Conservation (phyloP, 352 stramenopile species). For the Achlya hypogyna region DNA sequence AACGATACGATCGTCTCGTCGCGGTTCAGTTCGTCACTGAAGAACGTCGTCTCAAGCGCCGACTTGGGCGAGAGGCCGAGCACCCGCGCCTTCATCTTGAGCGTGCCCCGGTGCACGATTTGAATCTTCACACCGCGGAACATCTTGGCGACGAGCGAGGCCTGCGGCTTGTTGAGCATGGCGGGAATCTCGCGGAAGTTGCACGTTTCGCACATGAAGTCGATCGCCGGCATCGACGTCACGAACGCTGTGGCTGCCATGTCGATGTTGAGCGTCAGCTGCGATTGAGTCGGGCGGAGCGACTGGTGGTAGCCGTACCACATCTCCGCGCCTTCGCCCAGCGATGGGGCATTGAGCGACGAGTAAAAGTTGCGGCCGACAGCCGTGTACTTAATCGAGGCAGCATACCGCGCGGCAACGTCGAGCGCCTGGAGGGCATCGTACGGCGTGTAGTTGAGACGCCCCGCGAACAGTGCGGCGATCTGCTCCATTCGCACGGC, state of each 20-base stretch:
- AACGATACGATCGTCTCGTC: conserved; percentile 36
- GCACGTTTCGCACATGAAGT: conserved; percentile 36
- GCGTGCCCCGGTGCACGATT: conserved; percentile 49
- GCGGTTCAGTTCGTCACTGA: conserved; percentile 47
- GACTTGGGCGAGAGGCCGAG: conserved; percentile 40
- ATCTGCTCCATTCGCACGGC: conserved; percentile 58
- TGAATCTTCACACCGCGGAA: conserved; percentile 55
- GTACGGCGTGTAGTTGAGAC: conserved; percentile 64
- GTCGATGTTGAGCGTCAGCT: conserved; percentile 60
- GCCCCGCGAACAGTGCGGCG: conserved; percentile 37
- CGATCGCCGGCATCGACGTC: conserved; percentile 40
- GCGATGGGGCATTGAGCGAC: conserved; percentile 27
- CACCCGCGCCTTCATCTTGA: conserved; percentile 50
- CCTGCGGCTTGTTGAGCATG: conserved; percentile 33
- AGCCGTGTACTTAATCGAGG: conserved; percentile 37
- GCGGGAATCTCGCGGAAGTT: conserved; percentile 25
- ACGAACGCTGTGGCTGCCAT: conserved; percentile 65
- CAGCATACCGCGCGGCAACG: conserved; percentile 51
- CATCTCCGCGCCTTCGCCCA: conserved; percentile 52
- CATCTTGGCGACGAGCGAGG: conserved; percentile 41
- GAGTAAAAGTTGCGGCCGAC: conserved; percentile 56
- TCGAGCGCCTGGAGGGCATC: conserved; percentile 65
- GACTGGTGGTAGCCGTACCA: conserved; percentile 76
- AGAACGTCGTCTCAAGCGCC: conserved; percentile 39
- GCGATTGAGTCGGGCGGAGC: conserved; percentile 50